A percentile compares a stretch with the other conserved stretches of the same genome.
phyloP scores from a whole-genome alignment of 2,329 filamentous ascomycete genomes.

The Aspergillus udagawae region DNA sequence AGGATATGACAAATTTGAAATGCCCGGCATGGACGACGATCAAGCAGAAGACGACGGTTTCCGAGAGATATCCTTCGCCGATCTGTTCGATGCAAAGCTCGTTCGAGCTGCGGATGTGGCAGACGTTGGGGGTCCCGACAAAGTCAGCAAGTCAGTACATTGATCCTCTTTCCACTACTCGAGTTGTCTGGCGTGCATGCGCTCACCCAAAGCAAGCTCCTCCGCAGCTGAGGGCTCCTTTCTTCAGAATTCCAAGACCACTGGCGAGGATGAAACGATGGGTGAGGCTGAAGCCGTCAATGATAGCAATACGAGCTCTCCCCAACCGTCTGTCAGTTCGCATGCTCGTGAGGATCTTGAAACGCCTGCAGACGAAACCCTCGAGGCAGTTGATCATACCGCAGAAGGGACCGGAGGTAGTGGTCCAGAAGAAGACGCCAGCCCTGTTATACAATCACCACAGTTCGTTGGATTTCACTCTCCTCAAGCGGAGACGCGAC shows the following conservation, averaged over 20 bases:
- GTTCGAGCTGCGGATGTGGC: constrained; percentile 44
- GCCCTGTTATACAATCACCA: constrained; percentile 14
- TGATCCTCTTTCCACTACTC: constrained; percentile 23
- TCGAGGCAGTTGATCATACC: background rate
- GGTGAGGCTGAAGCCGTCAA: background rate
- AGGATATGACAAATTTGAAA: constrained; percentile 74
- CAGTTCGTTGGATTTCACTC: constrained; percentile 18
- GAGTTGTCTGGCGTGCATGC: constrained; percentile 16
- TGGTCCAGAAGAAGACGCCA: background rate
- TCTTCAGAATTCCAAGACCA: constrained; percentile 17
- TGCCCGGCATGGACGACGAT: constrained; percentile 60
- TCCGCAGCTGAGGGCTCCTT: constrained; percentile 22
- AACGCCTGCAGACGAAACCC: background rate
- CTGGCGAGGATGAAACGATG: background rate
- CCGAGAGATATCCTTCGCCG: constrained; percentile 56
- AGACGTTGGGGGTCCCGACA: constrained; percentile 22
- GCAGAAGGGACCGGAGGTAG: background rate
- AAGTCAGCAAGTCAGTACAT: constrained; percentile 38
- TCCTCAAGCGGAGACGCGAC: background rate
- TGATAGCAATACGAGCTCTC: background rate
- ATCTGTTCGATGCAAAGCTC: constrained; percentile 66
- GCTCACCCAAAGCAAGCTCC: constrained; percentile 29
- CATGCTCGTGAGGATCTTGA: background rate
- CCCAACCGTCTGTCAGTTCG: background rate
- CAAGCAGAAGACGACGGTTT: constrained; percentile 56